These are phyloP conservation scores for Camellia granthamiana DNA, from an alignment of 148 eudicot genomes.

Conservation along the genomic window DNA sequence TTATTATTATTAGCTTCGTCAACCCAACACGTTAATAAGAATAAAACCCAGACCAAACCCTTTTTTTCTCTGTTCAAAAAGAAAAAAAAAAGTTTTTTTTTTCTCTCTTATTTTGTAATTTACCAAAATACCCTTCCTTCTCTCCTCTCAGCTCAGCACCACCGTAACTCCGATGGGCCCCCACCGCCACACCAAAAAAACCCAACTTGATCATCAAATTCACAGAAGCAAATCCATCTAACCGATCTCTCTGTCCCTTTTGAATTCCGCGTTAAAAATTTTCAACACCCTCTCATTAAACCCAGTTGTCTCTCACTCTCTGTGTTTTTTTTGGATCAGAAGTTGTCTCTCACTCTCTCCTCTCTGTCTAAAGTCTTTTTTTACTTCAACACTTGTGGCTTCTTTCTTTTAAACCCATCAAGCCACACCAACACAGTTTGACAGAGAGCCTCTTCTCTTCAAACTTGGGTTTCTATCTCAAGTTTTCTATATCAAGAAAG, in stretches of 20 bases:
- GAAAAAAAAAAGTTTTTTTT: too few relatives aligned
- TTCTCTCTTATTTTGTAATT: neutral
- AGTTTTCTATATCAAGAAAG: conserved; percentile 14
- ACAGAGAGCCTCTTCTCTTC: neutral
- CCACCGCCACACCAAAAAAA: neutral
- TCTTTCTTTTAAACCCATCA: neutral
- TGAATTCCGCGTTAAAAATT: conserved; percentile 39
- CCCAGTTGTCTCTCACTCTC: neutral
- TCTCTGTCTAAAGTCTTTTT: neutral
- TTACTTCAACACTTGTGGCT: conserved; percentile 9
- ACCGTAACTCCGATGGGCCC: conserved; percentile 3
- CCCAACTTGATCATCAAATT: neutral
- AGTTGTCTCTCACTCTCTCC: neutral
- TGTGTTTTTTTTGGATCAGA: neutral
- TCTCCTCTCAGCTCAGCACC: too few relatives aligned
- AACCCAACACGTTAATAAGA: neutral
- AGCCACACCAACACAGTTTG: conserved; percentile 8
- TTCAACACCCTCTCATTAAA: conserved; percentile 21
- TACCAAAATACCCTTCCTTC: conserved; percentile 5
- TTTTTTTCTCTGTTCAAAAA: too few relatives aligned
- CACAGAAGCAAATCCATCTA: neutral
- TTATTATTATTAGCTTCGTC: neutral
- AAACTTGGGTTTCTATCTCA: conserved; percentile 15
- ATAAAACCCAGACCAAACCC: neutral
- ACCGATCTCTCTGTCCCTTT: conserved; percentile 22